Base-by-base conservation (phyloP, 139 green algal genomes). In the Volvox reticuliferus region DNA sequence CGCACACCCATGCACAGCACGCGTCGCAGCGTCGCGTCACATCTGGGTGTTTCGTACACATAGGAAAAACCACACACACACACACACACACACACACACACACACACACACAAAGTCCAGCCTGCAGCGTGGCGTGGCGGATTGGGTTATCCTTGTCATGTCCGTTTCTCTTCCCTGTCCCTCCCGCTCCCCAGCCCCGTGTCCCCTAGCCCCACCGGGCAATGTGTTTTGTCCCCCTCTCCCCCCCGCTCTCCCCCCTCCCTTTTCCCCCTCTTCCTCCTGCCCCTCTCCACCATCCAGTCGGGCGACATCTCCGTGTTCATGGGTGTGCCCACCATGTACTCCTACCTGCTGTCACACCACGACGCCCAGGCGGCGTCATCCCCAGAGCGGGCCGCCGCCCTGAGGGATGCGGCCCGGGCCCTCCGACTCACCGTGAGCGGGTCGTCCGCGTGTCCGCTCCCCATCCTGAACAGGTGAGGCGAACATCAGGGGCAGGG, bases 241-340 rank as follows among this genome's bases (percentile, higher is more conserved):
- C 68, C 24, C 12, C 62, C 62, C 81, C 28, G 1, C 55, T 63
- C 36, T 30, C 0, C 26, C 87, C 35, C 24, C 65, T 30, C 21
- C 35, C 77, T 63, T 18, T 65, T 14, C 78, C 78, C 37, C 55
- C 75, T 19, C 37, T 26, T 67, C 78, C 17, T 65, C 22, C 78
- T 44, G 20, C 36, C 36, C n/a, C 36, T 44, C 65, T 14, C 5
- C 35, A 3, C 21, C 17, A 37, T 26, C 0, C 93, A 96, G 94
- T 89, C 83, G 0, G 93, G 91, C 62, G 86, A 91, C 55, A 84
- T 94, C 37, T 97, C 90, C 1, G 93, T 99, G 14, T 99, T 99
- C 94, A 99, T 99, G 96, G 98, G 97, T 1, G 97, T 99, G 37
- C 98, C 98, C 36, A 99, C 98, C 61, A 99, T 99, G 98, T 99